Evolutionary conservation across 2,329 filamentous ascomycete species (phyloP).

Genomic region (Pseudogymnoascus pannorum): DNA sequence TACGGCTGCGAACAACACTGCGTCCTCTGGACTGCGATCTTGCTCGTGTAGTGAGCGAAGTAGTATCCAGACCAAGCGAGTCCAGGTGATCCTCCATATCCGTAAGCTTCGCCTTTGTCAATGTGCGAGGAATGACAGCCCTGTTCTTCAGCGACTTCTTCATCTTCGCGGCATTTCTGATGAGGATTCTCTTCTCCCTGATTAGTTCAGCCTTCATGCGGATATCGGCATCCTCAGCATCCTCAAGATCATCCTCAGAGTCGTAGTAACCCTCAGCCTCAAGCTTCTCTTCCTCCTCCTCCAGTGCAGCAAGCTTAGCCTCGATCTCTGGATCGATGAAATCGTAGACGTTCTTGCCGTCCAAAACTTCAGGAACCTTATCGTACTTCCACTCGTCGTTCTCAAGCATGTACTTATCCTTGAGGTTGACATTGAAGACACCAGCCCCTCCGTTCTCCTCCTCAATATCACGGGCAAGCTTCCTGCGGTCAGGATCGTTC

Average conservation of each 20-base stretch:
- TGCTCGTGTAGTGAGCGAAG: conserved; percentile 64
- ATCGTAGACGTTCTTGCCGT: conserved; percentile 96
- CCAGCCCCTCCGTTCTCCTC: conserved; percentile 89
- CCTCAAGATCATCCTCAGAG: conserved; percentile 70
- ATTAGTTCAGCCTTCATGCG: conserved; percentile 91
- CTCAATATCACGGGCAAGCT: conserved; percentile 78
- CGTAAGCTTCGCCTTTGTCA: conserved; percentile 72
- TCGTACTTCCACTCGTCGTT: conserved; percentile 94
- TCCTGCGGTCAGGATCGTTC: conserved; percentile 74
- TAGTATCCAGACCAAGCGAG: conserved; percentile 76
- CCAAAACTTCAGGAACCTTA: conserved; percentile 85
- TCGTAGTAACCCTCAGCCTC: conserved; percentile 93
- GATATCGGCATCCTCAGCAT: conserved; percentile 81
- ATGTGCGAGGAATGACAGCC: conserved; percentile 80
- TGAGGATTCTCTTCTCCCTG: conserved; percentile 85
- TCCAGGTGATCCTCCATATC: conserved; percentile 83
- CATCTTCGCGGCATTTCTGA: conserved; percentile 91
- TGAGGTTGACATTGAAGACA: conserved; percentile 91
- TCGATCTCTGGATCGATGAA: conserved; percentile 97
- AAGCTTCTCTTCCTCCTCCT: conserved; percentile 91
- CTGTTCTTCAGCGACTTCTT: conserved; percentile 97
- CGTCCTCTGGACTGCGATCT: conserved; percentile 67
- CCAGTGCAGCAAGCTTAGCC: conserved; percentile 79
- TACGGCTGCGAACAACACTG: conserved; percentile 54
- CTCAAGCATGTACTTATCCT: conserved; percentile 79